Evolutionary conservation across 306 rosid genomes (phyloP).

Genomic region (Pyrus communis): DNA sequence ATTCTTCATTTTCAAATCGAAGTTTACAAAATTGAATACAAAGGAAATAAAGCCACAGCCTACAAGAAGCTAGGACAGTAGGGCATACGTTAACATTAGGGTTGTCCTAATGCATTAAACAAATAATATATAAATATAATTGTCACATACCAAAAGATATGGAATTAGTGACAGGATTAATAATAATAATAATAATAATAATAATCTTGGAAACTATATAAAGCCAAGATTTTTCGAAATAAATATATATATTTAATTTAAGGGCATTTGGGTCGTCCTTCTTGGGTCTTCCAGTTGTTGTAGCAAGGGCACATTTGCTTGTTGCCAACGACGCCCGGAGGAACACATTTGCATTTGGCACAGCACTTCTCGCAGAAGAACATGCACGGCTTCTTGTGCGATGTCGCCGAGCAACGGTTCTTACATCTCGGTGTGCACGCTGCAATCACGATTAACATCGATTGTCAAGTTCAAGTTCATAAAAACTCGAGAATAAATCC

Average conservation of each 20-base stretch:
- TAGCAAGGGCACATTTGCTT: conserved; percentile 81
- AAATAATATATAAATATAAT: neutral
- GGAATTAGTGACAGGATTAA: neutral
- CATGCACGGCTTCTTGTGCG: conserved; percentile 95
- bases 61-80: neutral
- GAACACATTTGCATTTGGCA: conserved; percentile 70
- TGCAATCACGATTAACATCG: conserved; percentile 3
- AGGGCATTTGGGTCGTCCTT: conserved; percentile 96
- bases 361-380: conserved; percentile 90
- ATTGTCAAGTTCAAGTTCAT: neutral
- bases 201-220: neutral
- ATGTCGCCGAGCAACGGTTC: conserved; percentile 73
- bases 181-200: neutral
- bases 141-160: neutral
- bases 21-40: neutral
- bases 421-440: conserved; percentile 61
- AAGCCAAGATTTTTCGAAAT: neutral
- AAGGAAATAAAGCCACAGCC: neutral
- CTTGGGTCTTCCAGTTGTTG: conserved; percentile 88
- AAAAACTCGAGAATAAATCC: too few relatives aligned
- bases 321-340: conserved; percentile 75
- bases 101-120: neutral
- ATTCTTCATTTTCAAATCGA: neutral
- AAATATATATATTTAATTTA: neutral
- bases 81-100: neutral